These are phyloP conservation scores for Claviceps sorghi DNA, from an alignment of 2,329 filamentous ascomycete genomes.

Conservation along the genomic window DNA sequence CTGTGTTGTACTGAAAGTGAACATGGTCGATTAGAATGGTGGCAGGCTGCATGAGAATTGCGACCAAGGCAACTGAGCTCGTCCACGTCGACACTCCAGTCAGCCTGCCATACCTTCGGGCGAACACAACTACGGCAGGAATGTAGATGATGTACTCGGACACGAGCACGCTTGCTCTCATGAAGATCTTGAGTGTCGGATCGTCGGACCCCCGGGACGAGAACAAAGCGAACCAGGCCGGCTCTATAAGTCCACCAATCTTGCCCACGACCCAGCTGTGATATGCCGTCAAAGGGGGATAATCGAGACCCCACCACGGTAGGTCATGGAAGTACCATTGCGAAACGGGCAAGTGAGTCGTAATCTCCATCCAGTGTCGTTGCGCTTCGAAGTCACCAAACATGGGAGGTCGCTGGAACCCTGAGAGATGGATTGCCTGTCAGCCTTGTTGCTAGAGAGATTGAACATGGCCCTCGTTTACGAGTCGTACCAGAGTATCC, in stretches of 20 bases:
- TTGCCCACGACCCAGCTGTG: constrained; percentile 92
- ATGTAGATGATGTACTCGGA: constrained; percentile 87
- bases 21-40: constrained; percentile 89
- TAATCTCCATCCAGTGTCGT: constrained; percentile 97
- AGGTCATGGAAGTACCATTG: constrained; percentile 98
- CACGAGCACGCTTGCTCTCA: constrained; percentile 80
- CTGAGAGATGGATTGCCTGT: constrained; percentile 25
- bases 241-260: constrained; percentile 65
- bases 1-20: constrained; percentile 95
- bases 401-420: constrained; percentile 71
- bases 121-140: constrained; percentile 72
- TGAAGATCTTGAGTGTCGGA: constrained; percentile 73
- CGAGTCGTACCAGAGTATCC: constrained; percentile 65
- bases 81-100: constrained; percentile 71
- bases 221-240: constrained; percentile 76
- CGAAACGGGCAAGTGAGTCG: constrained; percentile 71
- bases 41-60: constrained; percentile 81
- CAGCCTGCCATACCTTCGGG: constrained; percentile 63
- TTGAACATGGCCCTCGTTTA: neutral
- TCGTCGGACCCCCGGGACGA: constrained; percentile 72
- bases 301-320: constrained; percentile 95
- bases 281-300: constrained; percentile 93
- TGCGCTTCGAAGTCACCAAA: constrained; percentile 97
- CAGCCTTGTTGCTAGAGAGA: neutral
- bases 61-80: constrained; percentile 69